phyloP scores from a whole-genome alignment of 169 alveolate species.

The Neospora caninum region DNA sequence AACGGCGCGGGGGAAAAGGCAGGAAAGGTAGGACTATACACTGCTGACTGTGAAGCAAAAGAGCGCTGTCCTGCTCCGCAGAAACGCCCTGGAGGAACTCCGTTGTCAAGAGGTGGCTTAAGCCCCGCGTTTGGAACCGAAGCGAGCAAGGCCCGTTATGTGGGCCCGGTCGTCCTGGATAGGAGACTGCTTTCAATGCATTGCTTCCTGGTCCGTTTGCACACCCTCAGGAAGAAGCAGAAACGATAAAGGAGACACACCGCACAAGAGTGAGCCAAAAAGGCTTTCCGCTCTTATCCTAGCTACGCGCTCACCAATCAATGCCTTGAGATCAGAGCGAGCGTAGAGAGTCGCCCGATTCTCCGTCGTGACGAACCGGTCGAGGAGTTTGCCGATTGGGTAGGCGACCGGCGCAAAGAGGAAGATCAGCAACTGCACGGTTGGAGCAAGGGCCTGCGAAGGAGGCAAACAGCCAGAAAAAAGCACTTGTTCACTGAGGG shows the following conservation, averaged over 20 bases:
- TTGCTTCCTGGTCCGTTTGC: too few relatives aligned
- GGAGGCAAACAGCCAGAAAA: neutral
- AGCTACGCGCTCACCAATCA: conserved; percentile 21
- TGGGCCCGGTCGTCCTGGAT: too few relatives aligned
- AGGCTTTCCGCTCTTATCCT: neutral
- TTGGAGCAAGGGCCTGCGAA: conserved; percentile 41
- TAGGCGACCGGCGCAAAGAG: conserved; percentile 39
- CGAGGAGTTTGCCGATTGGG: conserved; percentile 57
- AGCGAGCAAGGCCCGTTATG: too few relatives aligned
- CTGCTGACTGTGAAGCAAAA: too few relatives aligned
- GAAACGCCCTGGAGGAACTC: too few relatives aligned
- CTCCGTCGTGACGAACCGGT: conserved; percentile 15
- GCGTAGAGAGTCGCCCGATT: conserved; percentile 22
- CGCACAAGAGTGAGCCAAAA: neutral
- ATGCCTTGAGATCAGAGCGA: conserved; percentile 47
- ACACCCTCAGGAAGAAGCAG: neutral
- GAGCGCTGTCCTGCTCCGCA: too few relatives aligned
- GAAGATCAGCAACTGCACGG: conserved; percentile 51
- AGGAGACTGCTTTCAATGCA: too few relatives aligned
- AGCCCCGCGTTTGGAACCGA: too few relatives aligned
- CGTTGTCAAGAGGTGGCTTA: too few relatives aligned
- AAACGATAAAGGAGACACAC: neutral
- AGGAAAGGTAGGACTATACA: too few relatives aligned
- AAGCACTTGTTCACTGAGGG: neutral
- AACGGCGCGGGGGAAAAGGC: too few relatives aligned